These are phyloP conservation scores for Boletus speciosus DNA, from an alignment of 768 basidiomycete genomes.

Conservation along the genomic window DNA sequence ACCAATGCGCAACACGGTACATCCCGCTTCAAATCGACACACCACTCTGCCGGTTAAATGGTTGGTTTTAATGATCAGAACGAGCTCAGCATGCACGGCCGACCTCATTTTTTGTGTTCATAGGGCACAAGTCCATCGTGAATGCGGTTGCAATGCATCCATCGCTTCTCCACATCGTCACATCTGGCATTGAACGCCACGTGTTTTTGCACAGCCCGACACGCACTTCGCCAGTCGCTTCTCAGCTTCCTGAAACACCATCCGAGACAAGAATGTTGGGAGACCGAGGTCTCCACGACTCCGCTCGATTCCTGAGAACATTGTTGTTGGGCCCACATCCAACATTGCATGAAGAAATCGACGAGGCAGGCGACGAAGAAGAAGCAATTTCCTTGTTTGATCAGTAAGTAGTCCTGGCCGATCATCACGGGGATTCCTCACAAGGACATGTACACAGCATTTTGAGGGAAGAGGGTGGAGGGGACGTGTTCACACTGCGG, in stretches of 20 bases:
- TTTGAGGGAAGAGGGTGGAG: constrained; percentile 51
- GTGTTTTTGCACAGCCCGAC: constrained; percentile 69
- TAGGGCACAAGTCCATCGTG: constrained; percentile 75
- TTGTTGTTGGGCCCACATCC: constrained; percentile 26
- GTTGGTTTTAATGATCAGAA: constrained; percentile 31
- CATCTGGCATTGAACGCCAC: constrained; percentile 70
- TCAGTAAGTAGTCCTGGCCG: constrained; percentile 46
- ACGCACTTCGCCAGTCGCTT: constrained; percentile 46
- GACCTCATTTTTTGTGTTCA: constrained; percentile 4
- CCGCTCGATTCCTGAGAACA: constrained; percentile 37
- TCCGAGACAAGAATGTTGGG: constrained; percentile 46
- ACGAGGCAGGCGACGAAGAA: constrained; percentile 39
- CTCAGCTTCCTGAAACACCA: constrained; percentile 45
- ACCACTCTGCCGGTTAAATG: constrained; percentile 58
- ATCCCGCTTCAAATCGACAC: constrained; percentile 62
- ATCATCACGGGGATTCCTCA: constrained; percentile 6
- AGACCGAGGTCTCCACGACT: constrained; percentile 33
- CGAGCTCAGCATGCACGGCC: background rate
- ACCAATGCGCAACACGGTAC: constrained; percentile 38
- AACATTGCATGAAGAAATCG: constrained; percentile 27
- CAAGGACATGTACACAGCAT: constrained; percentile 42
- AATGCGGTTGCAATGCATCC: constrained; percentile 76
- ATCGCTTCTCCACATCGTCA: constrained; percentile 58
- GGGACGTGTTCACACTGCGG: constrained; percentile 52
- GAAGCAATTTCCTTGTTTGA: constrained; percentile 67